Base-by-base conservation (phyloP, 2,329 filamentous ascomycete species). In the Lachnellula cervina region DNA sequence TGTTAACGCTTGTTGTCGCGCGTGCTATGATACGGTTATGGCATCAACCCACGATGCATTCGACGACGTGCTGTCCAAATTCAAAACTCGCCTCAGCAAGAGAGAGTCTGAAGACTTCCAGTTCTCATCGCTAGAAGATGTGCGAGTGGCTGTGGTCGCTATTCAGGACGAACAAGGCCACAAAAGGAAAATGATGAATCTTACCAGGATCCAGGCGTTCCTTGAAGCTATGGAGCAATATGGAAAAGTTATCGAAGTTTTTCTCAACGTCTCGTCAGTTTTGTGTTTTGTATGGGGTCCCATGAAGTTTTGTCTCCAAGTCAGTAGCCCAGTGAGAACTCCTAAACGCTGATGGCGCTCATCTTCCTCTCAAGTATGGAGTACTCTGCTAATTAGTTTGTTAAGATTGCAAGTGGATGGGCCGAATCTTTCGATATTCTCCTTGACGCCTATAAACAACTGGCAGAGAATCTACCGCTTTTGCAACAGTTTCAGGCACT, bases 281-380 rank as follows among this genome's bases (percentile, higher is more conserved):
- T 52, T 74, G 17, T 67, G 66, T 2, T 74, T 74, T 45, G 54
- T 70, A 17, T 71, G 68, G 68, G 69, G 72, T 1, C 72, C 73
- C 0, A 67, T 75, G 55, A 72, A 73, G 49, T 69, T 72, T 40
- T 57, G 71, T 5, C 63, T 74, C 5, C 50, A 64, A 48, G 66
- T 69, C 7, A 25, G 25, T 25, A 25, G 5, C 25, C 1, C 25
- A 7, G 4, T 25, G 25, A 25, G 4, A 1, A 5, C 25, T 25
- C 7, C 7, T 25, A 5, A 5, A 7, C 3, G 25, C 7, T 25
- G 7, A 25, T 25, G 7, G 1, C 25, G 25, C 25, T 25, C 25
- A 25, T 25, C 25, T 25, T 25, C 25, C 25, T 38, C 35, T 38
- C 6, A 14, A n/a, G 35, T 38, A 7, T 7, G 35, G 35, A n/a